phyloP scores from a whole-genome alignment of 140 eudicot genomes.

The Oenanthe javanica region DNA sequence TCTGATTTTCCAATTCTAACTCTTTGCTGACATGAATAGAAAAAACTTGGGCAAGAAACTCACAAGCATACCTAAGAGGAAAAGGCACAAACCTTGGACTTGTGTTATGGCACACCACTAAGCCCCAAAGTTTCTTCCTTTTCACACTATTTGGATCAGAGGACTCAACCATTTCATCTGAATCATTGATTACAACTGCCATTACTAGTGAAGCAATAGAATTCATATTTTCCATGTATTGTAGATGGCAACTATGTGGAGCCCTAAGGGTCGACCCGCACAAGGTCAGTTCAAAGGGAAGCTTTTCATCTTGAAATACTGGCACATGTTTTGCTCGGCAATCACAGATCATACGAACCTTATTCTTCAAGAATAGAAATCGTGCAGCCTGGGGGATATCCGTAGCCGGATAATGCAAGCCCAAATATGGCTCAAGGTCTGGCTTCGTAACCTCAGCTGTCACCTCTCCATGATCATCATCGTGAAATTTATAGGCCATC shows the following conservation, averaged over 20 bases:
- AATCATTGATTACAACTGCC: conserved; percentile 86
- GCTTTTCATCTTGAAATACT: conserved; percentile 74
- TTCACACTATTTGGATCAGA: conserved; percentile 45
- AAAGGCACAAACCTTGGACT: conserved; percentile 90
- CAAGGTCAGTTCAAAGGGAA: conserved; percentile 61
- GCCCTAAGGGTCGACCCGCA: conserved; percentile 97
- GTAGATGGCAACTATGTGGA: conserved; percentile 86
- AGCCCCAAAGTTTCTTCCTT: conserved; percentile 87
- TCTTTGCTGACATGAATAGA: conserved; percentile 89
- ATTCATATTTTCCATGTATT: conserved; percentile 93
- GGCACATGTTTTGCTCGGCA: conserved; percentile 67
- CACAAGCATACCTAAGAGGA: conserved; percentile 87
- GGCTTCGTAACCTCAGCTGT: conserved; percentile 79
- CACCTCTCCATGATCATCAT: conserved; percentile 97
- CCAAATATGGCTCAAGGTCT: conserved; percentile 85
- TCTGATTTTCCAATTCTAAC: conserved; percentile 71
- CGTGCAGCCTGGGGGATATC: conserved; percentile 99
- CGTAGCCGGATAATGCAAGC: conserved; percentile 92
- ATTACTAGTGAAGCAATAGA: conserved; percentile 86
- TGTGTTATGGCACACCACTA: conserved; percentile 87
- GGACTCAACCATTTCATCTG: conserved; percentile 46
- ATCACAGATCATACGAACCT: conserved; percentile 91
- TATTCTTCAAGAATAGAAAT: conserved; percentile 88
- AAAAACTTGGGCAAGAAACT: conserved; percentile 90
- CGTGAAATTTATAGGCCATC: conserved; percentile 91